Conservation (phyloP, 257 asterid species). For the Haberlea rhodopensis region DNA sequence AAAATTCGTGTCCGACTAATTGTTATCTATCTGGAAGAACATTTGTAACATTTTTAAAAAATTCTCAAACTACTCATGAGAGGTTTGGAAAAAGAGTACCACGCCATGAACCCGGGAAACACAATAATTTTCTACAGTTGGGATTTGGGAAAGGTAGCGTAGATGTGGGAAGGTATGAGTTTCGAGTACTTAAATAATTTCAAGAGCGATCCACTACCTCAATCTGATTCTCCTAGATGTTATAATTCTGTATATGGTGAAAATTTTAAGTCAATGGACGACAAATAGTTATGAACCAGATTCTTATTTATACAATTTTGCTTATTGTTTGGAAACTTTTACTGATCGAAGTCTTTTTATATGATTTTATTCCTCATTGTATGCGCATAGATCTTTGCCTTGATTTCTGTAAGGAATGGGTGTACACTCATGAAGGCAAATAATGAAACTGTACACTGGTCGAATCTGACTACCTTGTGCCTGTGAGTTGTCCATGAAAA, state of each 20-base stretch:
- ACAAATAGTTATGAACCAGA: not conserved
- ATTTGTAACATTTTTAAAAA: too few species aligned
- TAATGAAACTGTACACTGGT: constrained; percentile 5
- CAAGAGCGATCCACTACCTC: not conserved
- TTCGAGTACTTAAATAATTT: not conserved
- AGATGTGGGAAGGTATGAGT: not conserved
- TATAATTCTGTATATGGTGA: not conserved
- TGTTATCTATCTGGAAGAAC: not conserved
- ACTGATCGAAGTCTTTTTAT: not conserved
- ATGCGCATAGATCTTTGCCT: not conserved
- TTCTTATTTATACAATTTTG: constrained; percentile 1
- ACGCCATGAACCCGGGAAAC: not conserved
- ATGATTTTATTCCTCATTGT: not conserved
- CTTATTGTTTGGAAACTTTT: constrained; percentile 4
- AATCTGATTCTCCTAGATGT: not conserved
- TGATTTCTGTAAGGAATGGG: constrained; percentile 14
- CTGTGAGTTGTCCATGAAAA: constrained; percentile 8
- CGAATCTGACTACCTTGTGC: not conserved
- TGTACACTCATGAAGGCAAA: not conserved
- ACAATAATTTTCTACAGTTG: not conserved
- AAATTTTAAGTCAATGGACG: too few species aligned
- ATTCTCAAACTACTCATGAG: not conserved
- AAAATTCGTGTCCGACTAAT: not conserved
- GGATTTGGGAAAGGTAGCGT: not conserved
- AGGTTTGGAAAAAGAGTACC: not conserved